Percentiles rank a stretch among this genome's conserved stretches.
Evolutionary conservation across 495 filamentous ascomycete species (phyloP).

Genomic region (Aspergillus cavernicola): DNA sequence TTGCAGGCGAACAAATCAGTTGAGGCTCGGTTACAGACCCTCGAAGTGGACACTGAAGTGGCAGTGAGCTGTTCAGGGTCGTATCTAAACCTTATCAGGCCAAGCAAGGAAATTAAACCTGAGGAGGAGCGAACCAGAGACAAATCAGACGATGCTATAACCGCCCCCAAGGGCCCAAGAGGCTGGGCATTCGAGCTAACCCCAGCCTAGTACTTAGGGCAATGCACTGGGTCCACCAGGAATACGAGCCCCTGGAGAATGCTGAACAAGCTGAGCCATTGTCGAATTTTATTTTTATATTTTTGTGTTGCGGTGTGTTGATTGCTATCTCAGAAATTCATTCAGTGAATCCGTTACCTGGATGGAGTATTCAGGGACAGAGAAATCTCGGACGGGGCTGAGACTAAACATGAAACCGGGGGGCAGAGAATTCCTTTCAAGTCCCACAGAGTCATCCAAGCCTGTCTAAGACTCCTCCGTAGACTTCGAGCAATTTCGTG

Average conservation of each 20-base stretch:
- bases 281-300: background rate
- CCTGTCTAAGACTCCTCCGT: too few relatives aligned
- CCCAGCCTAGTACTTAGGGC: too few relatives aligned
- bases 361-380: too few relatives aligned
- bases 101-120: background rate
- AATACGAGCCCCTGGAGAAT: background rate
- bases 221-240: background rate
- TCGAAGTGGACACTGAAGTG: background rate
- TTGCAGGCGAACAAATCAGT: background rate
- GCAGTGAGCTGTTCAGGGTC: background rate
- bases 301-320: too few relatives aligned
- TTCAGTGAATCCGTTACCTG: too few relatives aligned
- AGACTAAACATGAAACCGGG: too few relatives aligned
- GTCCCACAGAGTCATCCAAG: too few relatives aligned
- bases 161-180: background rate
- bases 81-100: background rate
- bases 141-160: background rate
- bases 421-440: too few relatives aligned
- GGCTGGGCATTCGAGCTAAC: background rate
- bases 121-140: background rate
- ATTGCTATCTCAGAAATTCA: too few relatives aligned
- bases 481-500: background rate
- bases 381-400: too few relatives aligned
- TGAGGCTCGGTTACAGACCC: background rate
- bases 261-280: background rate